Percentiles rank a stretch among this genome's conserved stretches.
phyloP scores from a whole-genome alignment of 352 stramenopile species.

The Phytopythium sindhum region DNA sequence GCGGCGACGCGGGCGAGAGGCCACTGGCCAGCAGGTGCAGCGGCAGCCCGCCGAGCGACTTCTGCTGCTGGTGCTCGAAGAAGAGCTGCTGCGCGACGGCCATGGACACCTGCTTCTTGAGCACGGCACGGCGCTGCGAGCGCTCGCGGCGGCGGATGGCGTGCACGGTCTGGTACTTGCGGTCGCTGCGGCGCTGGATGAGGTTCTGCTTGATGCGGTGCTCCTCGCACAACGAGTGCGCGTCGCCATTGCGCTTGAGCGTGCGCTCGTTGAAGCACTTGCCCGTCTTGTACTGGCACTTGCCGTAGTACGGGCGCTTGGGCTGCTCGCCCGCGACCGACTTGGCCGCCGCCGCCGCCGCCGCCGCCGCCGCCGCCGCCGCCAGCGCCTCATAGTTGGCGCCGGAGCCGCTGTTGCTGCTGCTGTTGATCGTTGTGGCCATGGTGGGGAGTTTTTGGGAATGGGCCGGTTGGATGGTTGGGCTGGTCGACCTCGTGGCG shows the following conservation, averaged over 20 bases:
- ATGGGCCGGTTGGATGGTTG: neutral
- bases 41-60: slow-evolving; percentile 48
- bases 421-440: slow-evolving; percentile 1
- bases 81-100: slow-evolving; percentile 77
- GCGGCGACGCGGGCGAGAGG: neutral
- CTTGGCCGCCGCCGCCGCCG: slow-evolving; percentile 6
- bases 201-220: slow-evolving; percentile 85
- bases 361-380: neutral
- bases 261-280: slow-evolving; percentile 88
- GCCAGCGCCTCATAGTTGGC: slow-evolving; percentile 11
- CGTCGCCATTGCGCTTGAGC: slow-evolving; percentile 80
- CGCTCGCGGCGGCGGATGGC: slow-evolving; percentile 71
- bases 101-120: slow-evolving; percentile 83
- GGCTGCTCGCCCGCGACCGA: slow-evolving; percentile 4
- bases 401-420: neutral
- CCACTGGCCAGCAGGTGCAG: slow-evolving; percentile 18
- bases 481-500: neutral
- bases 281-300: slow-evolving; percentile 87
- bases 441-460: slow-evolving; percentile 2
- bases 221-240: slow-evolving; percentile 80
- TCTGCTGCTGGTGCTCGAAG: slow-evolving; percentile 77
- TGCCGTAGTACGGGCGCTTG: slow-evolving; percentile 56
- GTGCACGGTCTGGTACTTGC: slow-evolving; percentile 86
- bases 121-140: slow-evolving; percentile 69
- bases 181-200: slow-evolving; percentile 79